Percentiles rank a stretch among this genome's conserved stretches.
These are phyloP conservation scores for Vitellaria paradoxa DNA, from an alignment of 179 eudicot species.

Conservation along the genomic window DNA sequence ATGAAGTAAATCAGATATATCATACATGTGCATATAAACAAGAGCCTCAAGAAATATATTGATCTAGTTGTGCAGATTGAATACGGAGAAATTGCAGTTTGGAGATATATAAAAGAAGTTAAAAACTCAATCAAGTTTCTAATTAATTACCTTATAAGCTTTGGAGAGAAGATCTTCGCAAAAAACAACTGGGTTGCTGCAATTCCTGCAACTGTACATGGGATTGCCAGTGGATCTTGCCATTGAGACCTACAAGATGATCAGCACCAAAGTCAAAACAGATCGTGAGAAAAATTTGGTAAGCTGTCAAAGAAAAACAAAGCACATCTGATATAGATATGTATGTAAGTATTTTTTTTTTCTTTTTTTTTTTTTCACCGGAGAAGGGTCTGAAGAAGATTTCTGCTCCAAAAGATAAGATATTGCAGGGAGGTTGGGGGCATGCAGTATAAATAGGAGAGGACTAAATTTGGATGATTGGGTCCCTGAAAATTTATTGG, in stretches of 20 bases:
- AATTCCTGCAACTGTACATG: constrained; percentile 57
- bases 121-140: neutral
- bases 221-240: constrained; percentile 35
- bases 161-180: constrained; percentile 64
- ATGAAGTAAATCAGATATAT: too few relatives aligned
- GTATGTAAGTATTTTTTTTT: neutral
- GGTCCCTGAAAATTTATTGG: too few relatives aligned
- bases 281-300: neutral
- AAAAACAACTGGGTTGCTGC: constrained; percentile 57
- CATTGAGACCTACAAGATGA: constrained; percentile 16
- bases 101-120: too few relatives aligned
- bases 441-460: too few relatives aligned
- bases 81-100: too few relatives aligned
- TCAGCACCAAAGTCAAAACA: neutral
- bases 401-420: constrained; percentile 3
- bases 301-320: neutral
- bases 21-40: too few relatives aligned
- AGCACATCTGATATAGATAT: neutral
- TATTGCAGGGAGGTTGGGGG: too few relatives aligned
- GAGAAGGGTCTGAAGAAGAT: neutral
- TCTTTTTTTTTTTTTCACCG: neutral
- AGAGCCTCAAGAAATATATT: too few relatives aligned
- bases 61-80: too few relatives aligned
- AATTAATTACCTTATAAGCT: constrained; percentile 37
- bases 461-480: too few relatives aligned